Evolutionary conservation across 345 rosid species (phyloP), one percentile per base, ranked within the genome.

Genomic region (Draba incana): DNA sequence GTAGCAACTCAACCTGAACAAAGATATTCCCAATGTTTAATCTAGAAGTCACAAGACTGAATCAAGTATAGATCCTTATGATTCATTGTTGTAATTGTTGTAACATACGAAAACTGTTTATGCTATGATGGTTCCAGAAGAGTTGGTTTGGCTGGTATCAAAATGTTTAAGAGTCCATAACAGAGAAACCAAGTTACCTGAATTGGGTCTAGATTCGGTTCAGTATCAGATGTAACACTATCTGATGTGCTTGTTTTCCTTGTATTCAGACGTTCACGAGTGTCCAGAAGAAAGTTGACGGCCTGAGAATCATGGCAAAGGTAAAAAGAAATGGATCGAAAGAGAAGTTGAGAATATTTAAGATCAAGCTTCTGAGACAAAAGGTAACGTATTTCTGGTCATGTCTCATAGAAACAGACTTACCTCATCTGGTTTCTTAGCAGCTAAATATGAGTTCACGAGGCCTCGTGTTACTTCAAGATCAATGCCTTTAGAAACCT

Each of bases 351-450:
- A 50, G 47, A 48, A 6, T 42, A 43, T 39, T 45, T 27, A 73
- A 25, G 39, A 51, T 35, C 27, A 51, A 28, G 43, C 15, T 57
- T 51, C 54, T 33, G 14, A 50, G 23, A 25, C 57, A 37, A 35
- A 38, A 28, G 27, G 20, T 43, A 60, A 31, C 46, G 16, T 20
- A 28, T 28, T 28, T 28, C 31, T 28, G 31, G 12, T 20, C 56
- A 48, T 42, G 24, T 51, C 41, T 31, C 47, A 48, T 66, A 35
- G 67, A 57, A 66, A 41, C 66, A 44, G 55, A 49, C 76, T 63
- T 75, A 93, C 98, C 95, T 88, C 89, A 74, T 82, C 88, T 11
- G 96, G 94, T 74, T 82, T 93, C 80, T 87, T 85, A n/a, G 98
- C 88, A 84, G 97, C 97, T 77, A 93, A 81, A 73, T 88, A 81